Conservation (phyloP, 2,329 filamentous ascomycete genomes). For the Ophiostoma sp. region DNA sequence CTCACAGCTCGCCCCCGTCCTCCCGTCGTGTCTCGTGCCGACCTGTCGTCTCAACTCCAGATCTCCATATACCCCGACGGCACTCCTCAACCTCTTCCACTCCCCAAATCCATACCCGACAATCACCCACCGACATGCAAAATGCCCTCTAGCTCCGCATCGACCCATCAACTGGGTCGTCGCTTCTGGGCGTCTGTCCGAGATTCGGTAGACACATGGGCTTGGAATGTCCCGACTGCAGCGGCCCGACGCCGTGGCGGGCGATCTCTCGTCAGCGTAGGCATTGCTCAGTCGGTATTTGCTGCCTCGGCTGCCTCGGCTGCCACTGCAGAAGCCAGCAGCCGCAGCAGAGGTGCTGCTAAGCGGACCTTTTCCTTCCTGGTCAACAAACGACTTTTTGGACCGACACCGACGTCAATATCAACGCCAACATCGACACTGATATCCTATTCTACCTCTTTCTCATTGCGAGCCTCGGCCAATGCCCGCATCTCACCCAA, state of each 20-base stretch:
- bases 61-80: not conserved
- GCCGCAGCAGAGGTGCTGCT: conserved; percentile 12
- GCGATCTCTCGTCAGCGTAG: conserved; percentile 20
- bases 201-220: conserved; percentile 30
- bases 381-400: conserved; percentile 16
- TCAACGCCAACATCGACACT: not conserved
- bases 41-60: not conserved
- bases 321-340: conserved; percentile 13
- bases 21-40: not conserved
- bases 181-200: conserved; percentile 35
- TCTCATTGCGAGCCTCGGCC: not conserved
- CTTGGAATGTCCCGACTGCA: conserved; percentile 26
- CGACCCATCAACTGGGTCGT: conserved; percentile 36
- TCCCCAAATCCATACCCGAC: not conserved
- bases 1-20: not conserved
- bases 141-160: conserved; percentile 35
- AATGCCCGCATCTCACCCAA: conserved; percentile 33
- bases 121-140: conserved; percentile 24
- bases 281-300: conserved; percentile 22
- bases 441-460: not conserved
- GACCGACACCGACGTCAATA: conserved; percentile 11
- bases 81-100: not conserved
- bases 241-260: conserved; percentile 18
- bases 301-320: conserved; percentile 15
- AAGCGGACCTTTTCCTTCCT: conserved; percentile 19